Conservation (phyloP, 345 rosid species). For the Heritiera fomes region DNA sequence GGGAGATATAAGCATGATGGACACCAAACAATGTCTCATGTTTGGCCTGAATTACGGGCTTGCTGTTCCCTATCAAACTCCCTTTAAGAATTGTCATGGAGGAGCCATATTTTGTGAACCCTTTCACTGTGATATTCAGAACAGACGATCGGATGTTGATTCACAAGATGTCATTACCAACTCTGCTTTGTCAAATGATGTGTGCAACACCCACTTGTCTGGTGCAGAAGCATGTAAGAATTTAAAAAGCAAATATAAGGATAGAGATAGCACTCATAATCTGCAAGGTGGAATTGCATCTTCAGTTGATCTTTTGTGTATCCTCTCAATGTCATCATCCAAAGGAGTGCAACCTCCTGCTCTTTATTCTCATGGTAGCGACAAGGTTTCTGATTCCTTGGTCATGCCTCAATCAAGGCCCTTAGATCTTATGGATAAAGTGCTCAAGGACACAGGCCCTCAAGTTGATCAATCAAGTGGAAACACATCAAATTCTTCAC, state of each 20-base stretch:
- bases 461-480: constrained; percentile 19
- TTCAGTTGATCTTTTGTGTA: constrained; percentile 29
- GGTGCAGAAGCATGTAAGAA: background rate
- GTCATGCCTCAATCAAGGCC: constrained; percentile 21
- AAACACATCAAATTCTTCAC: constrained; percentile 19
- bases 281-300: constrained; percentile 24
- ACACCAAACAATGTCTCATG: constrained; percentile 26
- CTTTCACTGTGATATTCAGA: background rate
- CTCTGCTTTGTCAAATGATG: constrained; percentile 23
- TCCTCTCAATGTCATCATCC: constrained; percentile 32
- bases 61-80: constrained; percentile 9
- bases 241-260: background rate
- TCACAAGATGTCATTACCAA: constrained; percentile 6
- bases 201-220: background rate
- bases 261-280: background rate
- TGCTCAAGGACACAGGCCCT: constrained; percentile 10
- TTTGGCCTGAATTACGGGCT: constrained; percentile 6
- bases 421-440: constrained; percentile 18
- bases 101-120: background rate
- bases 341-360: constrained; percentile 24
- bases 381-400: constrained; percentile 16
- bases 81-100: constrained; percentile 5
- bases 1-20: background rate
- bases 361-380: constrained; percentile 7
- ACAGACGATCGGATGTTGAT: background rate